Evolutionary conservation across 805 yeast genomes (phyloP), one percentile per base, ranked within the genome.

Genomic region (Pichia phayaonensis): DNA sequence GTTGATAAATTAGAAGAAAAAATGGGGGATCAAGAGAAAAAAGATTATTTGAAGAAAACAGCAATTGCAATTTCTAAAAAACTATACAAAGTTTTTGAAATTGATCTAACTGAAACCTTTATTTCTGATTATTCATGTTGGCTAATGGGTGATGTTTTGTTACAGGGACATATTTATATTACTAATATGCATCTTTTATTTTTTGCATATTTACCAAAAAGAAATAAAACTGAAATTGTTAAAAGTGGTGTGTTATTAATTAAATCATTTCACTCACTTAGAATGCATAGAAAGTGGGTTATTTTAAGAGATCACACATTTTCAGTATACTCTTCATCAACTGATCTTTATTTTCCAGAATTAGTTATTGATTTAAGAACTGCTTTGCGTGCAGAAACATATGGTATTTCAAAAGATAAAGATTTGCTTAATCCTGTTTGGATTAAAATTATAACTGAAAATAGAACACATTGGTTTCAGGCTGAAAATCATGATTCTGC

Each of bases 131-230:
- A 74, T 59, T 75, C 84, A 3, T 81, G 90, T 29, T 90, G 96
- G 96, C 70, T 90, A 38, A 71, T 89, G 51, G 78, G 82, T 53
- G 95, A 87, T 59, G 94, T 90, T 0, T 69, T 92, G 26, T 68
- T 90, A 24, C 97, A 89, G 65, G 98, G 98, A 2, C 90, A 86
- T 59, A 64, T 90, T 18, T 85, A 85, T 58, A 65, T 92, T 24
- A 90, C 97, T 1, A 66, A 72, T 42, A 69, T 74, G 16, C 78
- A 79, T 54, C 62, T 90, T 7, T 67, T 88, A 42, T 92, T 87
- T 61, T 84, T 84, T 68, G 94, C 97, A 0, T 81, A 80, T 57
- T 65, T 92, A 11, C 96, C 97, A 0, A 76, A 77, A 41, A 41
- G 45, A 24, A 67, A 61, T 24, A 66, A 71, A 21, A 74, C 75